phyloP scores from a whole-genome alignment of 352 stramenopile species.

The Globisporangium cystogenes region DNA sequence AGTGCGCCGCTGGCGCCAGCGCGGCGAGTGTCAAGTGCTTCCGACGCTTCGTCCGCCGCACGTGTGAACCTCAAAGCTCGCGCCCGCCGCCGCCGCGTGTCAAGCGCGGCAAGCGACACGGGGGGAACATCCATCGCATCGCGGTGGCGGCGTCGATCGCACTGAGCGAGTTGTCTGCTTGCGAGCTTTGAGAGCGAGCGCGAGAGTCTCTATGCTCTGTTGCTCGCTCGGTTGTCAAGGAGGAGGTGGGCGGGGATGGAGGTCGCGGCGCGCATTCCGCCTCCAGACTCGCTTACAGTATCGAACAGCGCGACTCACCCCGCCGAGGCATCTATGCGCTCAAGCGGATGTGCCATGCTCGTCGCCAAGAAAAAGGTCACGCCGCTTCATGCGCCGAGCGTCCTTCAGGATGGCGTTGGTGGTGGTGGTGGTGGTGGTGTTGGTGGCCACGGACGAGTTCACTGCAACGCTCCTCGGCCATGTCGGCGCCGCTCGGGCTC shows the following conservation, averaged over 20 bases:
- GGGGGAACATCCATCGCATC: no score
- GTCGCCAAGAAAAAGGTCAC: constrained; percentile 5
- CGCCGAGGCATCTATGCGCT: constrained; percentile 3
- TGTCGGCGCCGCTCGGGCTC: no score
- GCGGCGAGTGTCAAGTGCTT: no score
- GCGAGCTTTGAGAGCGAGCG: neutral
- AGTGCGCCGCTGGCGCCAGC: neutral
- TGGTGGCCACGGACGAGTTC: no score
- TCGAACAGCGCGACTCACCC: neutral
- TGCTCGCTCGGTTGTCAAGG: neutral
- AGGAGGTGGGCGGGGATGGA: neutral
- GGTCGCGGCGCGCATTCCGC: neutral
- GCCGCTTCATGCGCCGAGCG: neutral
- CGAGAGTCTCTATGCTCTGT: neutral
- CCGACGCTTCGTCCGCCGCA: no score
- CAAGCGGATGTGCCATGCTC: neutral
- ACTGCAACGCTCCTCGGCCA: no score
- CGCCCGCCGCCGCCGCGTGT: no score
- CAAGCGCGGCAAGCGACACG: no score
- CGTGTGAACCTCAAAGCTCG: no score
- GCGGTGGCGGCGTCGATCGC: no score
- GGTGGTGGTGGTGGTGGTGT: no score
- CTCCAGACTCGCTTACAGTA: neutral
- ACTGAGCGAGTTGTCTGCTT: neutral
- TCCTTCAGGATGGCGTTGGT: neutral